Evolutionary conservation across 2,329 filamentous ascomycete genomes (phyloP).

Genomic region (Westerdykella sp.): DNA sequence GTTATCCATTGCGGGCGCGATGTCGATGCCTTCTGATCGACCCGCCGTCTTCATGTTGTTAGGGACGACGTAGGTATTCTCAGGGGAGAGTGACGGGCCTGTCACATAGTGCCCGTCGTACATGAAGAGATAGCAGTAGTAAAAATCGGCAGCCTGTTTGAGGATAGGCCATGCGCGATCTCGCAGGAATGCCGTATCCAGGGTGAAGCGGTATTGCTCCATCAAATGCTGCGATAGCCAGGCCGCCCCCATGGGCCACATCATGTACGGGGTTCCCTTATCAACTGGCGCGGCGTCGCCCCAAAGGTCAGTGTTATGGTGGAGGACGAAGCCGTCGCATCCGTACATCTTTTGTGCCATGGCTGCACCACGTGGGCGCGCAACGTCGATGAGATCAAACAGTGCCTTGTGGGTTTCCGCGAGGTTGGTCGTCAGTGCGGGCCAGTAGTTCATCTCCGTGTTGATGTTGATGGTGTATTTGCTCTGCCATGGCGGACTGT

Average conservation of each 20-base stretch:
- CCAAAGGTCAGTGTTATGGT: conserved; percentile 26
- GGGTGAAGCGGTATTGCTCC: conserved; percentile 19
- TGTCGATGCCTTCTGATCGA: conserved; percentile 35
- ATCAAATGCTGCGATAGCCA: conserved; percentile 22
- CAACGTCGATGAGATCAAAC: conserved; percentile 38
- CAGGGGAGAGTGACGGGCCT: conserved; percentile 37
- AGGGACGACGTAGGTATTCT: conserved; percentile 26
- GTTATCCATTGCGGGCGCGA: conserved; percentile 42
- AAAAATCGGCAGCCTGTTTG: neutral
- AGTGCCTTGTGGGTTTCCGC: conserved; percentile 39
- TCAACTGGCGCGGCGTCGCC: conserved; percentile 20
- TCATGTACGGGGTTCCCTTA: conserved; percentile 17
- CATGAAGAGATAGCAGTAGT: conserved; percentile 12
- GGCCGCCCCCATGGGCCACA: conserved; percentile 24
- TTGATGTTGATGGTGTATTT: conserved; percentile 51
- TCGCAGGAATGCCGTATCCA: conserved; percentile 12
- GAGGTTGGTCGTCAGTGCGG: conserved; percentile 15
- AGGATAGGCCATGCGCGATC: conserved; percentile 11
- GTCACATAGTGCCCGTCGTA: conserved; percentile 21
- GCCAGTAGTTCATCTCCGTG: conserved; percentile 51
- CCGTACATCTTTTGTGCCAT: conserved; percentile 16
- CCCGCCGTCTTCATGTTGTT: conserved; percentile 19
- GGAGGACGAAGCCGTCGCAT: conserved; percentile 18
- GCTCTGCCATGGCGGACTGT: conserved; percentile 42
- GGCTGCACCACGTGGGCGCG: conserved; percentile 27